Evolutionary conservation across 1,284 basidiomycete genomes (phyloP).

Genomic region (Psilocybe mexicana): DNA sequence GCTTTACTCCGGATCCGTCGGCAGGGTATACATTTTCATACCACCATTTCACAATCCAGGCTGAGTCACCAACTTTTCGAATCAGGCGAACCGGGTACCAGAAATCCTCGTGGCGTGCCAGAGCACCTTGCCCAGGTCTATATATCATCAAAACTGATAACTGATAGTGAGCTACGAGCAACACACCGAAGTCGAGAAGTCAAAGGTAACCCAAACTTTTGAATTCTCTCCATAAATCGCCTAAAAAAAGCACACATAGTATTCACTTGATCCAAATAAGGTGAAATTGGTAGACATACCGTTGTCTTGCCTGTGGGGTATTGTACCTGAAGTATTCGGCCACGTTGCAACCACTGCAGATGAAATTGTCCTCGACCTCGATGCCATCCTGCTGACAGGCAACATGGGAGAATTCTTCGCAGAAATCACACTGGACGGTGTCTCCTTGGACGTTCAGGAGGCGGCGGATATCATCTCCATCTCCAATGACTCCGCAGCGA

Average conservation of each 20-base stretch:
- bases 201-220: too few species aligned
- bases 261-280: too few species aligned
- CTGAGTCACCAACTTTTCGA: neutral
- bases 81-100: constrained; percentile 29
- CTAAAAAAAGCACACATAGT: too few species aligned
- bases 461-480: constrained; percentile 20
- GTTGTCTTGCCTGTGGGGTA: neutral
- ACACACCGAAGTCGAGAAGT: too few species aligned
- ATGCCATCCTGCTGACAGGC: constrained; percentile 23
- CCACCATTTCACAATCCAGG: constrained; percentile 12
- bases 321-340: neutral
- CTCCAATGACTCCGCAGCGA: constrained; percentile 21
- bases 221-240: too few species aligned
- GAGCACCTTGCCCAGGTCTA: constrained; percentile 16
- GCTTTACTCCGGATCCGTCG: neutral
- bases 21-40: neutral
- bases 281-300: neutral
- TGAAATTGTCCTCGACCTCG: constrained; percentile 12
- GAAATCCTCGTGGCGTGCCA: constrained; percentile 18
- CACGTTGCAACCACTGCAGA: constrained; percentile 18
- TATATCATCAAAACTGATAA: neutral
- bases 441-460: constrained; percentile 1
- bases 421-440: constrained; percentile 25
- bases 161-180: too few species aligned
- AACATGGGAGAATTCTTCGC: constrained; percentile 25